Evolutionary conservation across 75 land plant genomes (phyloP).

Genomic region (Pinus taeda): DNA sequence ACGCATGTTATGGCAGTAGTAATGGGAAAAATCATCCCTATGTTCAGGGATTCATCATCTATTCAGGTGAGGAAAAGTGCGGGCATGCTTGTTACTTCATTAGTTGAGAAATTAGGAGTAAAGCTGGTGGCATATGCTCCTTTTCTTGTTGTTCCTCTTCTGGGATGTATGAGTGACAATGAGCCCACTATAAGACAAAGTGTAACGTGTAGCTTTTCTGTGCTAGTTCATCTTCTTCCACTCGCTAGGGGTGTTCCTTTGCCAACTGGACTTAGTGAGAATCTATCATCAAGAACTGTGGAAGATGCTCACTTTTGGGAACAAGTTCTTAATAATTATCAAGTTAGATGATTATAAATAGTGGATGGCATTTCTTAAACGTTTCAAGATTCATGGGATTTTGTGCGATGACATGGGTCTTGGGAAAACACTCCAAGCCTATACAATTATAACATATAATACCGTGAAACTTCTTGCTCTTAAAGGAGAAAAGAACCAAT

Average conservation of each 20-base stretch:
- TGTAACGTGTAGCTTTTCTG: conserved; percentile 95
- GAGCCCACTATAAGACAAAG: conserved; percentile 79
- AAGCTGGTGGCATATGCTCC: conserved; percentile 88
- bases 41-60: conserved; percentile 19
- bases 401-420: too few species aligned
- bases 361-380: conserved; percentile 89
- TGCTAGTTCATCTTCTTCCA: conserved; percentile 94
- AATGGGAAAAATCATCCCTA: conserved; percentile 67
- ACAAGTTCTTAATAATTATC: conserved; percentile 91
- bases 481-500: too few species aligned
- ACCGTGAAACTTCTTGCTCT: too few species aligned
- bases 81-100: conserved; percentile 69
- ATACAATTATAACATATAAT: too few species aligned
- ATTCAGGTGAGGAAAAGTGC: conserved; percentile 91
- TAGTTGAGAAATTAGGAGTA: conserved; percentile 33
- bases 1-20: conserved; percentile 67
- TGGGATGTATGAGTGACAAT: conserved; percentile 91
- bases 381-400: conserved; percentile 82
- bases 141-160: conserved; percentile 86
- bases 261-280: conserved; percentile 28
- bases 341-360: conserved; percentile 92
- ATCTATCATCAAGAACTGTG: conserved; percentile 47
- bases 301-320: conserved; percentile 88
- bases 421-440: too few species aligned
- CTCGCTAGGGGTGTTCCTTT: conserved; percentile 55